Evolutionary conservation across 2,329 filamentous ascomycete species (phyloP).

Genomic region (Dactylellina haptotyla): DNA sequence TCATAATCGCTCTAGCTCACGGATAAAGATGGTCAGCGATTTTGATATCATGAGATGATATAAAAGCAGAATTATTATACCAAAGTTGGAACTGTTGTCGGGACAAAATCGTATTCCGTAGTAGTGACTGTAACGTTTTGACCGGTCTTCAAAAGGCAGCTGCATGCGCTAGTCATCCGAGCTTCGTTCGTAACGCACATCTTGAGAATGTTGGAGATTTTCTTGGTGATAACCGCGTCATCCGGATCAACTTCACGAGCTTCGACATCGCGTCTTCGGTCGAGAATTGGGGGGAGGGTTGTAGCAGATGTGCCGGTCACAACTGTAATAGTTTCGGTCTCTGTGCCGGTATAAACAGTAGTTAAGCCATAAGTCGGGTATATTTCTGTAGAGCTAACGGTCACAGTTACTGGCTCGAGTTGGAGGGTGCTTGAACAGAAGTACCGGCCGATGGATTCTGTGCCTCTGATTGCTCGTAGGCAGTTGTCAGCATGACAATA

Average conservation of each 20-base stretch:
- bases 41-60: too few relatives aligned
- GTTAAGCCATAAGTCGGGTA: background rate
- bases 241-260: background rate
- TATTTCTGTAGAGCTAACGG: background rate
- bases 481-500: constrained; percentile 28
- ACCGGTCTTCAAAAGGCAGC: constrained; percentile 3
- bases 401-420: background rate
- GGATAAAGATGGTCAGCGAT: too few relatives aligned
- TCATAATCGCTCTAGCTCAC: too few relatives aligned
- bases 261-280: background rate
- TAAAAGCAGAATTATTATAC: too few relatives aligned
- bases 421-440: constrained; percentile 8
- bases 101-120: background rate
- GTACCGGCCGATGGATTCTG: background rate
- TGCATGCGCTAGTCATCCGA: constrained; percentile 16
- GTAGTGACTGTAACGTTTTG: background rate
- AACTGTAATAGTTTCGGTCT: constrained; percentile 6
- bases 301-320: constrained; percentile 5
- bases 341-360: background rate
- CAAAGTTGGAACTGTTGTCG: background rate
- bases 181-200: background rate
- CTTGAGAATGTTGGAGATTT: constrained; percentile 24
- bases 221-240: constrained; percentile 1
- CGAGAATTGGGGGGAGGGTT: background rate
- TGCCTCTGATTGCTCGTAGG: constrained; percentile 12